Percentiles rank a stretch among this genome's conserved stretches.
phyloP scores from a whole-genome alignment of 805 yeast species.

The Saturnispora kantuleensis region DNA sequence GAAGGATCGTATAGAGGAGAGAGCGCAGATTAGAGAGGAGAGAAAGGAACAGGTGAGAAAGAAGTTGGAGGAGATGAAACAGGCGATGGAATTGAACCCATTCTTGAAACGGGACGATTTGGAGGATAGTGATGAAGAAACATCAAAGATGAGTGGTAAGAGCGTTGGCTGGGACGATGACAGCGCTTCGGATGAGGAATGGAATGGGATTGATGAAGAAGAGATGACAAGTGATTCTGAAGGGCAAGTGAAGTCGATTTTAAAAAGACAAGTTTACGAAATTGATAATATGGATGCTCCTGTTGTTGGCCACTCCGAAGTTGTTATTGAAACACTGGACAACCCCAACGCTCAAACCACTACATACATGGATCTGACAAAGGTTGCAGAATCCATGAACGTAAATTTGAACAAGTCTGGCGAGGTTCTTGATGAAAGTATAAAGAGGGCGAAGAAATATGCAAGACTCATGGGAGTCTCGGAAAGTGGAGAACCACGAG shows the following conservation, averaged over 20 bases:
- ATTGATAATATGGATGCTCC: slow-evolving; percentile 29
- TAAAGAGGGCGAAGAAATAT: slow-evolving; percentile 72
- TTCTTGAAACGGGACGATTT: slow-evolving; percentile 14
- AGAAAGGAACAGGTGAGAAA: slow-evolving; percentile 55
- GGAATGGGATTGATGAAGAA: slow-evolving; percentile 31
- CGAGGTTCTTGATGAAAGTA: slow-evolving; percentile 61
- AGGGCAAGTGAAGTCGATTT: slow-evolving; percentile 29
- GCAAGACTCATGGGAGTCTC: slow-evolving; percentile 56
- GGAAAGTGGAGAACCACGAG: slow-evolving; percentile 28
- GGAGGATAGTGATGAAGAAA: slow-evolving; percentile 27
- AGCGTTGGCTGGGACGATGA: slow-evolving; percentile 16
- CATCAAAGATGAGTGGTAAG: slow-evolving; percentile 3
- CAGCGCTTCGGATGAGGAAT: slow-evolving; percentile 20
- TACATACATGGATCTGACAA: slow-evolving; percentile 22
- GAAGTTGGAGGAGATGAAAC: slow-evolving; percentile 48
- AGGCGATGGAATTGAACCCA: slow-evolving; percentile 16
- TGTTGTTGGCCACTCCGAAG: slow-evolving; percentile 38
- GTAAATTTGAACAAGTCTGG: slow-evolving; percentile 65
- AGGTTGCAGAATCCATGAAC: slow-evolving; percentile 50
- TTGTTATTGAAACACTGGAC: slow-evolving; percentile 48
- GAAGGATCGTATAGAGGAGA: slow-evolving; percentile 61
- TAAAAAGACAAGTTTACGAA: slow-evolving; percentile 34
- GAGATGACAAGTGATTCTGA: slow-evolving; percentile 10
- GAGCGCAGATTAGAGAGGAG: slow-evolving; percentile 63
- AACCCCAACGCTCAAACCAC: slow-evolving; percentile 28